phyloP scores from a whole-genome alignment of 169 alveolate species.

The Eimeria zaria region DNA sequence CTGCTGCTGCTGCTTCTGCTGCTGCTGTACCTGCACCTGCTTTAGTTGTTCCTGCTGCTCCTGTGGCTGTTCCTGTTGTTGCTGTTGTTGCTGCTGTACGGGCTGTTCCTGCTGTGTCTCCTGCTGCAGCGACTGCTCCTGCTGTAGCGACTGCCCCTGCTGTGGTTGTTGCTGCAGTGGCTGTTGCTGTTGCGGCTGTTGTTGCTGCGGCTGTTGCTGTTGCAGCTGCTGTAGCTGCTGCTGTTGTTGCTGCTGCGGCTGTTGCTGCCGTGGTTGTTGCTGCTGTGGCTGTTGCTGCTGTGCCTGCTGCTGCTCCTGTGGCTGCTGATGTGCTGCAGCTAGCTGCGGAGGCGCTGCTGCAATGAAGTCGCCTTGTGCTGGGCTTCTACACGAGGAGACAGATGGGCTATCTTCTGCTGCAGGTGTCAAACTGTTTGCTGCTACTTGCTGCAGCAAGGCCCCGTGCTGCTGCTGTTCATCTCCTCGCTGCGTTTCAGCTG shows the following conservation, averaged over 20 bases:
- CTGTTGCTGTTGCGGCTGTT: not conserved
- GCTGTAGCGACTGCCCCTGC: too few relatives aligned
- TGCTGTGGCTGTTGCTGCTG: slow-evolving; percentile 9
- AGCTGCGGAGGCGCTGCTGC: slow-evolving; percentile 38
- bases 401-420: not conserved
- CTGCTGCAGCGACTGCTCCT: not conserved
- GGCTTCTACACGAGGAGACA: not conserved
- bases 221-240: not conserved
- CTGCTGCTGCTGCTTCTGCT: slow-evolving; percentile 5
- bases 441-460: slow-evolving; percentile 27
- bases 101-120: slow-evolving; percentile 1
- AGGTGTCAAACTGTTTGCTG: not conserved
- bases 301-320: not conserved
- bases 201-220: slow-evolving; percentile 1
- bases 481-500: not conserved
- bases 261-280: slow-evolving; percentile 18
- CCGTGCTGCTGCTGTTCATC: not conserved
- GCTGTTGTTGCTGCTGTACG: not conserved
- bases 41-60: not conserved
- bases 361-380: not conserved
- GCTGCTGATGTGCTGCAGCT: slow-evolving; percentile 24
- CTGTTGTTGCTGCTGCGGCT: not conserved
- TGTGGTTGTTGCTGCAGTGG: not conserved
- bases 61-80: not conserved
- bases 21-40: not conserved